Base-by-base conservation (phyloP, 2,329 filamentous ascomycete genomes). In the Epicoccum nigrum region DNA sequence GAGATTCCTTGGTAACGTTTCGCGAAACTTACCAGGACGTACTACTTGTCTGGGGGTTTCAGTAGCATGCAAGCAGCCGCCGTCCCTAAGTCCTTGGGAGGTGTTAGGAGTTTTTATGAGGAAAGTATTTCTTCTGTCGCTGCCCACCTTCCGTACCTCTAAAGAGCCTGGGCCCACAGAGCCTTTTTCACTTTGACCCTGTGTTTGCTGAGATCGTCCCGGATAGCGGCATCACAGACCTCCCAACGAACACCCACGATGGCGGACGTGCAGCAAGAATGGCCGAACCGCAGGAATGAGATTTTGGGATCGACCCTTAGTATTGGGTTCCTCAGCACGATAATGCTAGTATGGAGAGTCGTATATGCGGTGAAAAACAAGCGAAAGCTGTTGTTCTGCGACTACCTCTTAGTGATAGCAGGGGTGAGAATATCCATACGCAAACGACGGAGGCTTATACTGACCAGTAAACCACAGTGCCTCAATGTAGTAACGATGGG, bases 311-410 rank as follows among this genome's bases (percentile, higher is more conserved):
- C 60, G 11, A 59, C 56, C 2, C 47, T 51, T 19, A 54, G 41
- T 3, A 51, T 68, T 4, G 56, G 52, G 20, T 23, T 55, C 15
- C 33, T 67, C 9, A 60, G 56, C 28, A 64, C 58, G 2, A 2
- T 43, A 1, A 13, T 65, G 20, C 31, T 65, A 8, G 19, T 55
- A 25, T 68, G 65, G 64, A 56, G 64, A 45, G 43, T 66, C 6
- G 39, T 56, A 2, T 64, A 66, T 35, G 59, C 58, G 20, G 27
- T 64, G 3, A 31, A 13, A 17, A 54, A 44, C 19, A 60, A 57
- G 42, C 54, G 63, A 17, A 67, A 61, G 45, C 30, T 63, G 21
- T 27, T 66, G 31, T 15, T 66, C 13, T 63, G 62, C 35, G 64
- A 68, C 32, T 63, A 59, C 37, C 42, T 66, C 16, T 33, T 67